phyloP scores from a whole-genome alignment of 1,139 yeast genomes.

The Meyerozyma guilliermondii region DNA sequence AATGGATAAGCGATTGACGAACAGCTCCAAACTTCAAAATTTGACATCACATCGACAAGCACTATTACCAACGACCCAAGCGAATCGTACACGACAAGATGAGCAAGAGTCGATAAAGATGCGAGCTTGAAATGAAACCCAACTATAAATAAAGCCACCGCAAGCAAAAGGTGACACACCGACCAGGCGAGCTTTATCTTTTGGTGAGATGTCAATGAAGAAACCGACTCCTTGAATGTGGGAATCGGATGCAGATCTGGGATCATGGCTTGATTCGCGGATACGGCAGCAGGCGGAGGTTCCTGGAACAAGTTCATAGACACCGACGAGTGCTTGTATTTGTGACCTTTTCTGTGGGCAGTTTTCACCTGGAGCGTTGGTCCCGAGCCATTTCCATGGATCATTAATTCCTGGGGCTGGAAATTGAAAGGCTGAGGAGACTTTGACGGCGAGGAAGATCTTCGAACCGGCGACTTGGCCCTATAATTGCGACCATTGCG shows the following conservation, averaged over 20 bases:
- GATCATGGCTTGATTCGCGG: slow-evolving; percentile 55
- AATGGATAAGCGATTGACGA: slow-evolving; percentile 86
- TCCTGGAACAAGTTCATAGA: slow-evolving; percentile 95
- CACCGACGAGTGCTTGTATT: slow-evolving; percentile 95
- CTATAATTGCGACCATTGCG: slow-evolving; percentile 30
- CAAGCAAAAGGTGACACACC: slow-evolving; percentile 51
- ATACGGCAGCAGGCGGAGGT: slow-evolving; percentile 52
- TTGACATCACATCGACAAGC: slow-evolving; percentile 72
- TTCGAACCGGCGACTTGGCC: slow-evolving; percentile 31
- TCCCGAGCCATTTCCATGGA: slow-evolving; percentile 24
- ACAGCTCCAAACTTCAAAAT: slow-evolving; percentile 87
- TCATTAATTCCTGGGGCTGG: slow-evolving; percentile 35
- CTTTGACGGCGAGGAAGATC: slow-evolving; percentile 39
- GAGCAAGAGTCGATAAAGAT: slow-evolving; percentile 76
- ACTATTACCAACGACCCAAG: slow-evolving; percentile 70
- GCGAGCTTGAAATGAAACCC: slow-evolving; percentile 56
- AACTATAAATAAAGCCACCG: slow-evolving; percentile 52
- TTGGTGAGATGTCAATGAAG: slow-evolving; percentile 52
- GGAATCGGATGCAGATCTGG: slow-evolving; percentile 85
- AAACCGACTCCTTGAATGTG: slow-evolving; percentile 53
- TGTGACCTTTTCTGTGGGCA: slow-evolving; percentile 87
- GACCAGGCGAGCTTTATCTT: slow-evolving; percentile 61
- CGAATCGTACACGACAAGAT: slow-evolving; percentile 81
- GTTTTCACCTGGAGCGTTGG: slow-evolving; percentile 39
- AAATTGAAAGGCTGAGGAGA: slow-evolving; percentile 47